Evolutionary conservation across 2,329 filamentous ascomycete genomes (phyloP).

Genomic region (Pleurostoma richardsiae): DNA sequence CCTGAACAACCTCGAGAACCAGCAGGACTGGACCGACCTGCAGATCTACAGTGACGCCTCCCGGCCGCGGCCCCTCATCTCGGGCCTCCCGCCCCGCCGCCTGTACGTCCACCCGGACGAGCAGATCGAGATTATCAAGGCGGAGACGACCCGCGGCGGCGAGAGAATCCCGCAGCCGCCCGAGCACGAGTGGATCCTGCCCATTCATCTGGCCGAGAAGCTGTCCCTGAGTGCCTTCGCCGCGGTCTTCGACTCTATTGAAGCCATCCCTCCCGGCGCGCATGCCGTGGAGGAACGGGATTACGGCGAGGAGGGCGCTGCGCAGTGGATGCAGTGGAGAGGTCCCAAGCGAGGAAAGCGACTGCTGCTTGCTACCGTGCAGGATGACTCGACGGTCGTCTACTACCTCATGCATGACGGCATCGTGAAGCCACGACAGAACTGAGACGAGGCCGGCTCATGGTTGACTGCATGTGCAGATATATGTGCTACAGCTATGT

Average conservation of each 20-base stretch:
- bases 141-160: constrained; percentile 43
- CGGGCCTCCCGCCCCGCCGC: constrained; percentile 66
- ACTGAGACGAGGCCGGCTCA: constrained; percentile 38
- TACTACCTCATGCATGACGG: constrained; percentile 85
- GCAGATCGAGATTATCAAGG: constrained; percentile 67
- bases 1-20: constrained; percentile 65
- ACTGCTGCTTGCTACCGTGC: constrained; percentile 67
- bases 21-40: constrained; percentile 70
- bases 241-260: constrained; percentile 62
- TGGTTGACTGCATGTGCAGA: background rate
- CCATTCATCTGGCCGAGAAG: constrained; percentile 67
- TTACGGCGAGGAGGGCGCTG: constrained; percentile 10
- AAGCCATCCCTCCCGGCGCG: constrained; percentile 32
- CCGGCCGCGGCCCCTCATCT: constrained; percentile 60
- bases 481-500: too few species aligned
- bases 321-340: constrained; percentile 34
- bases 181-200: constrained; percentile 72
- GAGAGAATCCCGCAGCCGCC: constrained; percentile 38
- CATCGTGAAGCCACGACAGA: constrained; percentile 81
- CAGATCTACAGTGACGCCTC: constrained; percentile 43
- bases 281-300: too few species aligned
- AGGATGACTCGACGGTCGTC: constrained; percentile 76
- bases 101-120: constrained; percentile 80
- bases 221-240: constrained; percentile 65
- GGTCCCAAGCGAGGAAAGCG: constrained; percentile 54